These are phyloP conservation scores for Salix caprea DNA, from an alignment of 345 rosid genomes.

Conservation along the genomic window DNA sequence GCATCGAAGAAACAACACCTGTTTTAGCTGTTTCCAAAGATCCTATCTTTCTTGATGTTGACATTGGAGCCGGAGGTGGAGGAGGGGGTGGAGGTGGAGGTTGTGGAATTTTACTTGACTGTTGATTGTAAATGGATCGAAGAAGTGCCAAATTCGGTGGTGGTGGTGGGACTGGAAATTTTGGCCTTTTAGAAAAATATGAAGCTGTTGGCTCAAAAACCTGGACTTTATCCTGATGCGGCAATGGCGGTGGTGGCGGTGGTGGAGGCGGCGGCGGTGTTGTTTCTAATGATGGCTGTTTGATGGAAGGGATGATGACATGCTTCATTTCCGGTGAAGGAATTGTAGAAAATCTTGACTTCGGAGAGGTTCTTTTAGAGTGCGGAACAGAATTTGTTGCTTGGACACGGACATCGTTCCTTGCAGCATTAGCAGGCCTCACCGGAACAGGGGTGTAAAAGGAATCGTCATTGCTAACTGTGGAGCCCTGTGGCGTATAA, in stretches of 20 bases:
- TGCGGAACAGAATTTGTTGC: constrained; percentile 44
- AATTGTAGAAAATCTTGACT: constrained; percentile 42
- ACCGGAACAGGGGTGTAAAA: constrained; percentile 45
- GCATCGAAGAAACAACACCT: constrained; percentile 24
- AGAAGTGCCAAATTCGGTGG: constrained; percentile 86
- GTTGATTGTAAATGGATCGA: constrained; percentile 49
- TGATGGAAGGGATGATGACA: constrained; percentile 72
- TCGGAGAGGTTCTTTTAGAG: constrained; percentile 84
- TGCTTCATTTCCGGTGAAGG: constrained; percentile 91
- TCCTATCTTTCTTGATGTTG: constrained; percentile 36
- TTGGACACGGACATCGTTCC: constrained; percentile 19
- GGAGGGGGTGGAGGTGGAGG: constrained; percentile 50
- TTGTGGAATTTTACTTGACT: constrained; percentile 24
- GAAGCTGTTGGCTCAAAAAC: constrained; percentile 21
- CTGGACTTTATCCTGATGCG: constrained; percentile 9
- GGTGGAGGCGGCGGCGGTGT: constrained; percentile 30
- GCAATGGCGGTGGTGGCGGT: constrained; percentile 12
- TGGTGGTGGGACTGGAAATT: constrained; percentile 75
- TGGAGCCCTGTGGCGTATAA: constrained; percentile 78
- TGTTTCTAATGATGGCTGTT: constrained; percentile 30
- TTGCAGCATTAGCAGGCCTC: neutral
- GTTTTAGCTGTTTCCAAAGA: constrained; percentile 23
- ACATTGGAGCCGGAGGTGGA: constrained; percentile 22
- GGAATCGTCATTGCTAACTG: constrained; percentile 59
- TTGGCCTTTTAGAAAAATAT: constrained; percentile 43